Evolutionary conservation across 768 basidiomycete genomes (phyloP).

Genomic region (Lactarius deliciosus): DNA sequence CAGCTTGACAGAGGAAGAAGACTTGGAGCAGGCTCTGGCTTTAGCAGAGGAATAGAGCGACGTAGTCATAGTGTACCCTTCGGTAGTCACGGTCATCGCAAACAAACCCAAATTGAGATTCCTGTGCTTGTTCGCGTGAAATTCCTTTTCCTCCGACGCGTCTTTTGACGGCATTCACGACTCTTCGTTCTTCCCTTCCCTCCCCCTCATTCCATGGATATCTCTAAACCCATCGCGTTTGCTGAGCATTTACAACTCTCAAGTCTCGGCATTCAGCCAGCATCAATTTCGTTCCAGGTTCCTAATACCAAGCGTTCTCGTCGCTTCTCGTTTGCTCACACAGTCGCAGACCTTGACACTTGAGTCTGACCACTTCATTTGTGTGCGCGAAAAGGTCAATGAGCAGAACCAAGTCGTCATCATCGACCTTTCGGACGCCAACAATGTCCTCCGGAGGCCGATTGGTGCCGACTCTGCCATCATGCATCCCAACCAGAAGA

Average conservation of each 20-base stretch:
- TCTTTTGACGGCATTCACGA: conserved; percentile 21
- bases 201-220: conserved; percentile 35
- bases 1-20: conserved; percentile 53
- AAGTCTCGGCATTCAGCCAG: conserved; percentile 92
- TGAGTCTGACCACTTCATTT: conserved; percentile 98
- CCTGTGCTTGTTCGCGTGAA: neutral
- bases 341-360: conserved; percentile 76
- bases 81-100: neutral
- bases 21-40: conserved; percentile 72
- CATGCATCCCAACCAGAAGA: conserved; percentile 97
- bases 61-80: neutral
- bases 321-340: conserved; percentile 10
- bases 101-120: conserved; percentile 30
- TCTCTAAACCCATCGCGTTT: conserved; percentile 78
- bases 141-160: conserved; percentile 18
- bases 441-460: conserved; percentile 93
- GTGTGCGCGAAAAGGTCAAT: conserved; percentile 92
- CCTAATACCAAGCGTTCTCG: conserved; percentile 35
- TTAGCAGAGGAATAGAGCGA: conserved; percentile 53
- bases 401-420: conserved; percentile 99
- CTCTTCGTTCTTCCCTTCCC: conserved; percentile 18
- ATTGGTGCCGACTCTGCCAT: conserved; percentile 99
- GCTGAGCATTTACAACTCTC: conserved; percentile 93
- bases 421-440: conserved; percentile 95
- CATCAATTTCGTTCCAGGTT: conserved; percentile 96